Base-by-base conservation (phyloP, 106 monocot genomes). In the Dioscorea dumetorum region DNA sequence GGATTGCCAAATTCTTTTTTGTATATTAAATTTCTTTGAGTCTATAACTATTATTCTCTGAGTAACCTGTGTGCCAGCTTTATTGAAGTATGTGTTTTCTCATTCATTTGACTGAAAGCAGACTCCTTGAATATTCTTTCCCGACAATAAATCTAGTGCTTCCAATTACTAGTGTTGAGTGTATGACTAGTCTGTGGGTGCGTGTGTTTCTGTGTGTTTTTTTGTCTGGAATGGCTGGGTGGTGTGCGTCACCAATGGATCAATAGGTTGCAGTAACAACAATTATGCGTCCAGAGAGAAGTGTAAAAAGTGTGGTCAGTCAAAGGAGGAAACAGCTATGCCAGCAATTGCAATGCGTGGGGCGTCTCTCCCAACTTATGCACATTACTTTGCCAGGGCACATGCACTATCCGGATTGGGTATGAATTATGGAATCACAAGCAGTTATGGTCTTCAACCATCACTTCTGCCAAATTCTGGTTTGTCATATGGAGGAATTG, bases 251-350 rank as follows among this genome's bases (percentile, higher is more conserved):
- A 50, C 57, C 62, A 80, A 77, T 82, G 56, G 75, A 73, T 78
- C 72, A 60, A 76, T 88, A 97, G 97, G 92, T 74, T 97, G 97
- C 84, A 97, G 97, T 85, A 97, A 97, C 84, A 97, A 97, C 74
- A 97, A 97, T 87, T 97, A 97, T 85, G 97, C 97, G 62, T 97
- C 97, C 68, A 87, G 97, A 87, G 89, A 91, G 54, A 75, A 78
- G 61, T 97, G 97, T 82, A 97, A 97, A 79, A 97, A 97, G 64
- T 97, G 97, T 63, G 89, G 87, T 67, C 89, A 91, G 61, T 61
- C 92, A 72, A 97, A 92, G 80, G 89, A 92, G 76, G 92, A 97
- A 82, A 75, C 82, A 50, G 87, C 84, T 68, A 76, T 92, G 77
- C 86, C 92, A 67, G 79, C 91, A 62, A 73, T 92, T 75, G 75